Evolutionary conservation across 805 yeast genomes (phyloP), one percentile per base, ranked within the genome.

Genomic region (Lipomyces lipofer): DNA sequence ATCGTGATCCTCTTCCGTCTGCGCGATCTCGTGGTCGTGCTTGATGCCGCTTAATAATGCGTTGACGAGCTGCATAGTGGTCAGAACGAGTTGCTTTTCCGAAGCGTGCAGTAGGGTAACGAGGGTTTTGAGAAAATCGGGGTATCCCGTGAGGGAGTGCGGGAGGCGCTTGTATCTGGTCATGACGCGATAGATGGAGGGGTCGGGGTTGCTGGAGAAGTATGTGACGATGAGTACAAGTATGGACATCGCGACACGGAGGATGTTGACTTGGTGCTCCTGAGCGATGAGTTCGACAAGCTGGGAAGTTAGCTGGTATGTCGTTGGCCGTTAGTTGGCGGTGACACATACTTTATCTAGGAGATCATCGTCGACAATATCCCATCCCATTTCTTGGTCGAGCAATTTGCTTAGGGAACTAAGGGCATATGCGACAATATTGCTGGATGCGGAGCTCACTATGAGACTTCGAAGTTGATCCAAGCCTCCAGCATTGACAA

Each of bases 51-150:
- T 19, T 13, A 51, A 7, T 8, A 49, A 10, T 8, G 27, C 15
- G 24, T 55, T 55, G n/a, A 55, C 19, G 22, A 51, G 46, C 2
- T 25, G 46, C 45, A 55, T 35, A 2, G 47, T 15, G 1, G 49
- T 15, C 24, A 29, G 10, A 17, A 30, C 54, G 32, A 49, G 19
- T 22, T 40, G 47, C 5, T 4, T 42, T 27, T 54, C 52, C 17
- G 49, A 13, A 4, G 48, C 27, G 4, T 27, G 4, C 27, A 54
- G 39, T 21, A 29, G 32, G 7, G 17, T 28, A 24, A 44, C 58
- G 13, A 54, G 22, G 10, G 33, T 22, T 3, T 12, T n/a, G 10
- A 49, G 19, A 7, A 54, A 33, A 2, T 21, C 19, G 13, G 47
- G 51, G n/a, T 54, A 22, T 10, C 8, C n/a, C 10, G 24, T n/a